phyloP scores from a whole-genome alignment of 805 yeast species.

The Zygotorulaspora chibaensis region DNA sequence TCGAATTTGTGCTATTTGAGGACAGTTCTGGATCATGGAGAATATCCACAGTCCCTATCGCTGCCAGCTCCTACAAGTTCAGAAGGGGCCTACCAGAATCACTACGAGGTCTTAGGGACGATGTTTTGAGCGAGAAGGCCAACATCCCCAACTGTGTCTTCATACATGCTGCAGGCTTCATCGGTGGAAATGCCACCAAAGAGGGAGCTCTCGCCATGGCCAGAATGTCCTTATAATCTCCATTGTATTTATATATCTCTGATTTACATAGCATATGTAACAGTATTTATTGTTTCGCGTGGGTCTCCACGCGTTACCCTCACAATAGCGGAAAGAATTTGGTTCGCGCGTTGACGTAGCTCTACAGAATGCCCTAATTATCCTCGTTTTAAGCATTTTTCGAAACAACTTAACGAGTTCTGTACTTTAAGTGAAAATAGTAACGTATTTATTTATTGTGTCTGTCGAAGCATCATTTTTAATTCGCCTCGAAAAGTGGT shows the following conservation, averaged over 20 bases:
- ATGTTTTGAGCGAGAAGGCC: conserved; percentile 60
- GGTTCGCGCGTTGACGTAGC: no score
- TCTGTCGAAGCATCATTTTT: not conserved
- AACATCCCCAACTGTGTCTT: conserved; percentile 89
- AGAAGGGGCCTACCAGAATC: conserved; percentile 84
- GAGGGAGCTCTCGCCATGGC: conserved; percentile 82
- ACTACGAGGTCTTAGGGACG: conserved; percentile 96
- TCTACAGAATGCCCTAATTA: conserved; percentile 1
- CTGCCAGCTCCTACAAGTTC: conserved; percentile 71
- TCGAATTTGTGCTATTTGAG: conserved; percentile 73
- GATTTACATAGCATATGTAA: not conserved
- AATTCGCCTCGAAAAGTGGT: no score
- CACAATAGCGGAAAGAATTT: not conserved
- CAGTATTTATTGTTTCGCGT: conserved; percentile 1
- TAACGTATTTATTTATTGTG: not conserved
- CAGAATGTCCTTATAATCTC: conserved; percentile 34
- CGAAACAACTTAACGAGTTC: conserved; percentile 2
- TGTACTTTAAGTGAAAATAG: conserved; percentile 1
- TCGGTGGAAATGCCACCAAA: conserved; percentile 83
- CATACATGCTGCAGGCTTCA: conserved; percentile 94
- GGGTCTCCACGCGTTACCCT: not conserved
- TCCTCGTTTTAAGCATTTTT: conserved; percentile 10
- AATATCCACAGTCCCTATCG: conserved; percentile 86
- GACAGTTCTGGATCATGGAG: conserved; percentile 77
- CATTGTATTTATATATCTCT: not conserved